Percentiles rank a stretch among this genome's conserved stretches.
Evolutionary conservation across 2,329 filamentous ascomycete genomes (phyloP).

Genomic region (Alternaria solani): DNA sequence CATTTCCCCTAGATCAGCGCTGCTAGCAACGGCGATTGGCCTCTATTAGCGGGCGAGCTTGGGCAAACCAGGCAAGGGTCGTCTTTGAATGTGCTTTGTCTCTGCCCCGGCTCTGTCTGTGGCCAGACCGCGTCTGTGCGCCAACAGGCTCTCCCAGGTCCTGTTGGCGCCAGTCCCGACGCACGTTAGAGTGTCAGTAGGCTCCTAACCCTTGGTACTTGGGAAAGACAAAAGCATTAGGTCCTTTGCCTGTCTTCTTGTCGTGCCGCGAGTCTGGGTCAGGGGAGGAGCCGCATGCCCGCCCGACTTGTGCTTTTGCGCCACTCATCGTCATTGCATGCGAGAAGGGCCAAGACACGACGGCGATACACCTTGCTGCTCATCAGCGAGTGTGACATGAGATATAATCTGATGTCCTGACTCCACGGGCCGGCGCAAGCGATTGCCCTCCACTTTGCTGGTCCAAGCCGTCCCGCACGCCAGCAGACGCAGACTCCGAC

Average conservation of each 20-base stretch:
- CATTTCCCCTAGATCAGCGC: conserved; percentile 22
- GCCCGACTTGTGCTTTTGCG: conserved; percentile 14
- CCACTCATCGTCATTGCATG: conserved; percentile 9
- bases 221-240: conserved; percentile 41
- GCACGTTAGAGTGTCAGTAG: conserved; percentile 34
- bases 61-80: conserved; percentile 26
- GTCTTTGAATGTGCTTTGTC: conserved; percentile 43
- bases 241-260: conserved; percentile 35
- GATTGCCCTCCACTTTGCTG: conserved; percentile 47
- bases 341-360: conserved; percentile 8
- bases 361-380: conserved; percentile 13
- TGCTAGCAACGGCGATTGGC: conserved; percentile 30
- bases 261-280: conserved; percentile 46
- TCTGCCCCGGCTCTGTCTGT: conserved; percentile 33
- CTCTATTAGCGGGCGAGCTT: conserved; percentile 33
- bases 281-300: conserved; percentile 47
- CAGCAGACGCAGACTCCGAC: conserved; percentile 48
- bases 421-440: conserved; percentile 47
- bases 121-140: conserved; percentile 50
- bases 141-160: conserved; percentile 28
- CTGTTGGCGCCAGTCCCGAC: conserved; percentile 49
- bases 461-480: conserved; percentile 52
- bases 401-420: conserved; percentile 19
- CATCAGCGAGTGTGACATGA: conserved; percentile 23
- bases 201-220: conserved; percentile 46